Evolutionary conservation across 2,329 filamentous ascomycete species (phyloP), one percentile per base, ranked within the genome.

Genomic region (Conoideocrella luteorostrata): DNA sequence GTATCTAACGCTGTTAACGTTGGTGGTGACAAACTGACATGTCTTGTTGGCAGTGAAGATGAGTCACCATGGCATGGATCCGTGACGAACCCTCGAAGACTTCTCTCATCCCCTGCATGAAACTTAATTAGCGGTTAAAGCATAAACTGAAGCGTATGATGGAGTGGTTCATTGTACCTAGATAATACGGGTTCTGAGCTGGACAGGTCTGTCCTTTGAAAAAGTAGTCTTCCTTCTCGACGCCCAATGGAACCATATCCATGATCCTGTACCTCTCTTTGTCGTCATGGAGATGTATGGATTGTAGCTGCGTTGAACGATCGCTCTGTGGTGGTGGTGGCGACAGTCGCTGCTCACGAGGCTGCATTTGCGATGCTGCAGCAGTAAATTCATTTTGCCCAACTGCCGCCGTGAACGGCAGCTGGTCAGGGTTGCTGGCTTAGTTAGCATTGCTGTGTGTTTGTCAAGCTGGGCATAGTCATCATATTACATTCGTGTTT

Each of bases 401-500:
- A n/a, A n/a, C n/a, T n/a, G n/a, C n/a, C n/a, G n/a, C n/a, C n/a
- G n/a, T n/a, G n/a, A n/a, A n/a, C n/a, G n/a, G n/a, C n/a, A n/a
- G 32, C 32, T 34, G 32, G 13, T 34, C 32, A 15, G 32, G 32
- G n/a, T 34, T 34, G 9, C 32, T 34, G 21, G 13, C 17, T 34
- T 29, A 29, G 26, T 13, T 13, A 29, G 7, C 26, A 29, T 29
- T 13, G 7, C 26, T 9, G n/a, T n/a, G n/a, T n/a, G n/a, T n/a
- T n/a, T n/a, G n/a, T n/a, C n/a, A n/a, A n/a, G n/a, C n/a, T n/a
- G n/a, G n/a, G n/a, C n/a, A n/a, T n/a, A n/a, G n/a, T n/a, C n/a
- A n/a, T n/a, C n/a, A n/a, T n/a, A n/a, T n/a, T 34, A 34, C 32
- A 34, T 35, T 41, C 32, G 36, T 28, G 39, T 24, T 23, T 52